Conservation (phyloP, 179 eudicot genomes). For the Amaranthus tricolor region DNA sequence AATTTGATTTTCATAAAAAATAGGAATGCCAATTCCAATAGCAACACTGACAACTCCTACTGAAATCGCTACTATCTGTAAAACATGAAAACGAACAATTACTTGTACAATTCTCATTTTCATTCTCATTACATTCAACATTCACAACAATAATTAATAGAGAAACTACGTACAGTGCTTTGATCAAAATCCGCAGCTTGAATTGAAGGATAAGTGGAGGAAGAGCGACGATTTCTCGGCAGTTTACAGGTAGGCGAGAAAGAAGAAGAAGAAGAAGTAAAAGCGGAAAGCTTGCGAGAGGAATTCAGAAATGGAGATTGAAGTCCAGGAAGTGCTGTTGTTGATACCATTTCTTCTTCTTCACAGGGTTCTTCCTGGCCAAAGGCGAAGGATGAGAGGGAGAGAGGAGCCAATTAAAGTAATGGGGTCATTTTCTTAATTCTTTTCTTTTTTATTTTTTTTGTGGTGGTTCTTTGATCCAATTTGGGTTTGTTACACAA, state of each 20-base stretch:
- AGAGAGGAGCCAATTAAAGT: too few species aligned
- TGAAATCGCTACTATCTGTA: conserved; percentile 74
- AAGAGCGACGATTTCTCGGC: conserved; percentile 36
- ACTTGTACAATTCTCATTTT: neutral
- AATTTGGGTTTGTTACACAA: too few species aligned
- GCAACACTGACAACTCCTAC: conserved; percentile 89
- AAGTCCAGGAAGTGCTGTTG: conserved; percentile 16
- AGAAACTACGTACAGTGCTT: conserved; percentile 54
- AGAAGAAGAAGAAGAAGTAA: conserved; percentile 20
- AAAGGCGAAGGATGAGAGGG: conserved; percentile 7
- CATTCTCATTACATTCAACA: neutral
- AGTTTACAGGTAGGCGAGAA: conserved; percentile 23
- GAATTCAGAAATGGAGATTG: conserved; percentile 32
- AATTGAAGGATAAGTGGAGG: conserved; percentile 48
- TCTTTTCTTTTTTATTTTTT: too few species aligned
- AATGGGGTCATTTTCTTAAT: too few species aligned
- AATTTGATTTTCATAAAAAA: conserved; percentile 88
- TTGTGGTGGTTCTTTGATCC: too few species aligned
- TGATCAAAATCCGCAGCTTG: conserved; percentile 85
- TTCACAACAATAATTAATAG: neutral
- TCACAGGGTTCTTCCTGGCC: conserved; percentile 3
- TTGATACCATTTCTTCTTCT: conserved; percentile 15
- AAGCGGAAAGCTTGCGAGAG: conserved; percentile 24
- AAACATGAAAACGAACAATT: neutral
- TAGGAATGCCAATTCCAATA: conserved; percentile 84